phyloP scores from a whole-genome alignment of 2,329 filamentous ascomycete species.

The Talaromyces atroroseus region DNA sequence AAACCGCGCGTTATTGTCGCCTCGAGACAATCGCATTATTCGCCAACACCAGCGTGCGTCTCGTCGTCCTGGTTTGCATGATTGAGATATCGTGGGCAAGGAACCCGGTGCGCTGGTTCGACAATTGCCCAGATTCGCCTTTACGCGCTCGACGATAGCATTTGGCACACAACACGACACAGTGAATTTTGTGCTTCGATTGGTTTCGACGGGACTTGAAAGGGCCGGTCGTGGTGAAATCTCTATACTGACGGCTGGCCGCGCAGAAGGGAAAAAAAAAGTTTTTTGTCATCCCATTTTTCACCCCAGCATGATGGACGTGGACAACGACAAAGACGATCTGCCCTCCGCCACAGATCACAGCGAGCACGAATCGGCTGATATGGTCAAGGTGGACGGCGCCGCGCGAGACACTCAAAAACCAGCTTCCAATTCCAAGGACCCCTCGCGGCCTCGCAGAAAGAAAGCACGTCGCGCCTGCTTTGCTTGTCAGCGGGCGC shows the following conservation, averaged over 20 bases:
- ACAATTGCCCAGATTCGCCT: slow-evolving; percentile 8
- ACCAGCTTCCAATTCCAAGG: slow-evolving; percentile 60
- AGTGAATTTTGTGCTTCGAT: neutral
- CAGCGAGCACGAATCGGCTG: slow-evolving; percentile 34
- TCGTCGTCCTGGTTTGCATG: slow-evolving; percentile 11
- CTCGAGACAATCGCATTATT: neutral
- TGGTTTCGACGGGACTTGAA: neutral
- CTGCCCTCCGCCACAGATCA: slow-evolving; percentile 33
- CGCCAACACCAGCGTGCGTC: neutral
- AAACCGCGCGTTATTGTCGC: neutral
- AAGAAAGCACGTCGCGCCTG: slow-evolving; percentile 96
- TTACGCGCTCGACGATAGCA: neutral
- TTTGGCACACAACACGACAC: neutral
- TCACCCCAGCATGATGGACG: neutral
- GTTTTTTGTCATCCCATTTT: neutral
- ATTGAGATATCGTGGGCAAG: slow-evolving; percentile 10
- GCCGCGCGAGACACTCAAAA: slow-evolving; percentile 52
- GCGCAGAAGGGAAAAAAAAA: neutral
- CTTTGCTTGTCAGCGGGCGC: slow-evolving; percentile 93
- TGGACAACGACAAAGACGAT: slow-evolving; percentile 25
- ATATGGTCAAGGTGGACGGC: slow-evolving; percentile 31
- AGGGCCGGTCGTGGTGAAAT: neutral
- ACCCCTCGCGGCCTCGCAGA: slow-evolving; percentile 78
- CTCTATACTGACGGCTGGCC: neutral
- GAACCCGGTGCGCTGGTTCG: slow-evolving; percentile 15